A percentile compares a stretch with the other conserved stretches of the same genome.
These are phyloP conservation scores for Ophiostoma triangulosporum DNA, from an alignment of 2,329 filamentous ascomycete species.

Conservation along the genomic window DNA sequence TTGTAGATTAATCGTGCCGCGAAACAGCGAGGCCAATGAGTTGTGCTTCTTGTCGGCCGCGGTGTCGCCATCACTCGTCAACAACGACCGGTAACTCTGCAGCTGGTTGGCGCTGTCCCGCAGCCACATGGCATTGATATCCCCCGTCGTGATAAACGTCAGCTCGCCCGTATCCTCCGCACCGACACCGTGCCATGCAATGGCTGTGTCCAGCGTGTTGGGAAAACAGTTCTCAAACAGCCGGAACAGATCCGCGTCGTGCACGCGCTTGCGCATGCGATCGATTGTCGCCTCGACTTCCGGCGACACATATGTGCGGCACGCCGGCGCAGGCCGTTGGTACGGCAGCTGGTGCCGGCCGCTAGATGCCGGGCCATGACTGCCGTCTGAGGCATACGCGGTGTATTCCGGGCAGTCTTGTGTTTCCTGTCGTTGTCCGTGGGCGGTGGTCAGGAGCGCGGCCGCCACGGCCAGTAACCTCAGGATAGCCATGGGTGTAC, in stretches of 20 bases:
- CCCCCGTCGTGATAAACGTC: slow-evolving; percentile 47
- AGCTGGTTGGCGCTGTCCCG: slow-evolving; percentile 60
- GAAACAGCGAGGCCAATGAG: slow-evolving; percentile 43
- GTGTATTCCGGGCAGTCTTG: slow-evolving; percentile 15
- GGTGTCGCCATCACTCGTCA: slow-evolving; percentile 23
- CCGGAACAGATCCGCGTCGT: slow-evolving; percentile 47
- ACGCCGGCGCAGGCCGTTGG: slow-evolving; percentile 46
- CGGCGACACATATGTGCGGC: slow-evolving; percentile 59
- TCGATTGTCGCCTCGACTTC: slow-evolving; percentile 56
- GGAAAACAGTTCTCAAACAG: slow-evolving; percentile 66
- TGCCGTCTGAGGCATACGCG: slow-evolving; percentile 17
- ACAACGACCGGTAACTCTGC: slow-evolving; percentile 45
- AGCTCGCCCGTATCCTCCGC: slow-evolving; percentile 45
- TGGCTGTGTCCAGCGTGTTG: slow-evolving; percentile 41
- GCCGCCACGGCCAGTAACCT: not conserved
- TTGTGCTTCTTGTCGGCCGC: slow-evolving; percentile 29
- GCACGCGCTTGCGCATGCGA: slow-evolving; percentile 19
- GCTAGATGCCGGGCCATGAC: slow-evolving; percentile 20
- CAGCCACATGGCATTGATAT: slow-evolving; percentile 54
- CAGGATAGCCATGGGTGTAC: not conserved
- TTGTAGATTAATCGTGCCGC: slow-evolving; percentile 52
- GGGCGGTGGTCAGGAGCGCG: not conserved
- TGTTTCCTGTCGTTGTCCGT: not conserved
- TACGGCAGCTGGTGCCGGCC: slow-evolving; percentile 21
- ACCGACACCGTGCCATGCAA: slow-evolving; percentile 10